Base-by-base conservation (phyloP, 2,329 filamentous ascomycete species). In the Phaeosphaeriaceae sp. region DNA sequence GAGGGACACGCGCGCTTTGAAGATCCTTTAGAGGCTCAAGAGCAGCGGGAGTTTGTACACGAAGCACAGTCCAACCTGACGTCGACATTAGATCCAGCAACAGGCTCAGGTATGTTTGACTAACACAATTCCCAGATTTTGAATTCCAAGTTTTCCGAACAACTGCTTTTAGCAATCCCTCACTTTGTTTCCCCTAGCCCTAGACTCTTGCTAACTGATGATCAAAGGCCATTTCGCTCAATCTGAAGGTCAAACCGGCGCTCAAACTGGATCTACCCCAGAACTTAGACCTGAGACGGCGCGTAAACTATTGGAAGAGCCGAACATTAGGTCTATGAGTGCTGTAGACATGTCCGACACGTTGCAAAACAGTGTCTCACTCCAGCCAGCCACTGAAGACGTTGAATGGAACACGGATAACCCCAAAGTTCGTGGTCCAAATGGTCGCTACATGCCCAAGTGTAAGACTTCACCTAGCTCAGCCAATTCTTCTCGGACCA, bases 341-440 rank as follows among this genome's bases (percentile, higher is more conserved):
- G 13, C 11, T 16, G 5, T n/a, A 20, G 36, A 39, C 9, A 26
- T n/a, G n/a, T n/a, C 36, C 5, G 36, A 28, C 13, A 6, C 1
- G n/a, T n/a, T 21, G 3, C 12, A n/a, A 26, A 26, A 26, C 4
- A 20, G 16, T 9, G 6, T 23, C 7, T 13, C 12, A 12, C n/a
- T 9, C 20, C 12, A 17, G 18, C 18, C 15, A 13, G 15, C 13
- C 5, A 21, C 16, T n/a, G 36, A 26, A 1, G 18, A 39, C 9
- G 11, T 26, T n/a, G 36, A 48, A 21, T 46, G 39, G 38, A 52
- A 61, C 50, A 42, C 51, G 12, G 51, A 48, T 12, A 40, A 38
- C 20, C 46, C 50, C 26, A 60, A 63, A 29, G 47, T 55, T 30
- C 60, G 56, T 16, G 58, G 60, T 23, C 46, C 53, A 17, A 44